Evolutionary conservation across 2,329 filamentous ascomycete species (phyloP).

Genomic region (Fusarium concolor): DNA sequence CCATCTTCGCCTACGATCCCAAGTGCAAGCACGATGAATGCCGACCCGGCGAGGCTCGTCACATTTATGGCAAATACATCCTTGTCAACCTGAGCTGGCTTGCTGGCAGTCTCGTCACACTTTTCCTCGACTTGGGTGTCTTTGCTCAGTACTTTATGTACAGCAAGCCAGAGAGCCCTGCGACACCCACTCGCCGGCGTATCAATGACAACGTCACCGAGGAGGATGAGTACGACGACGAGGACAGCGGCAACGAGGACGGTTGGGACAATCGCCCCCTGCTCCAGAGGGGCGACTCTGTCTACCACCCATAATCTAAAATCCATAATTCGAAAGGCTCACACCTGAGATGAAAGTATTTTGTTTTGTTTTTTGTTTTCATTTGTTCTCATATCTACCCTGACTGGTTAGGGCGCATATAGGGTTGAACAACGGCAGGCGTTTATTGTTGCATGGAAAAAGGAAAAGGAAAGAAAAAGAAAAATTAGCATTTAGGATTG

Average conservation of each 20-base stretch:
- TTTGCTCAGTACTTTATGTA: slow-evolving; percentile 96
- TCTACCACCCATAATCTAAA: slow-evolving; percentile 35
- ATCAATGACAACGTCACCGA: slow-evolving; percentile 32
- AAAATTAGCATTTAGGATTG: slow-evolving; percentile 11
- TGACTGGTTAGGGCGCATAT: slow-evolving; percentile 18
- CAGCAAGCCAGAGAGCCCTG: slow-evolving; percentile 58
- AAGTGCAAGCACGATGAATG: slow-evolving; percentile 70
- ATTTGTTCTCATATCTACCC: slow-evolving; percentile 22
- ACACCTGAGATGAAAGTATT: slow-evolving; percentile 23
- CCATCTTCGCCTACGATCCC: slow-evolving; percentile 90
- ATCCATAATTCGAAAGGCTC: neutral
- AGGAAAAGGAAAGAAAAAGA: slow-evolving; percentile 12
- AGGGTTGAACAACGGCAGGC: slow-evolving; percentile 28
- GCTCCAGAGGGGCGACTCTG: slow-evolving; percentile 49
- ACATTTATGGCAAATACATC: slow-evolving; percentile 83
- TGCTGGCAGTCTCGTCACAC: slow-evolving; percentile 86
- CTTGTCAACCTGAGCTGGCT: slow-evolving; percentile 93
- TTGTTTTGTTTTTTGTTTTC: slow-evolving; percentile 29
- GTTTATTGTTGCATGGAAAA: slow-evolving; percentile 27
- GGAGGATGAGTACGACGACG: slow-evolving; percentile 46
- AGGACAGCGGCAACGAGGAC: slow-evolving; percentile 44
- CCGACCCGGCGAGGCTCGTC: slow-evolving; percentile 70
- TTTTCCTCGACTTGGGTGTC: slow-evolving; percentile 85
- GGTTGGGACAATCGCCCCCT: slow-evolving; percentile 57
- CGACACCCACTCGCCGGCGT: slow-evolving; percentile 12